These are phyloP conservation scores for Tuber magnatum DNA, from an alignment of 495 filamentous ascomycete genomes.

Conservation along the genomic window DNA sequence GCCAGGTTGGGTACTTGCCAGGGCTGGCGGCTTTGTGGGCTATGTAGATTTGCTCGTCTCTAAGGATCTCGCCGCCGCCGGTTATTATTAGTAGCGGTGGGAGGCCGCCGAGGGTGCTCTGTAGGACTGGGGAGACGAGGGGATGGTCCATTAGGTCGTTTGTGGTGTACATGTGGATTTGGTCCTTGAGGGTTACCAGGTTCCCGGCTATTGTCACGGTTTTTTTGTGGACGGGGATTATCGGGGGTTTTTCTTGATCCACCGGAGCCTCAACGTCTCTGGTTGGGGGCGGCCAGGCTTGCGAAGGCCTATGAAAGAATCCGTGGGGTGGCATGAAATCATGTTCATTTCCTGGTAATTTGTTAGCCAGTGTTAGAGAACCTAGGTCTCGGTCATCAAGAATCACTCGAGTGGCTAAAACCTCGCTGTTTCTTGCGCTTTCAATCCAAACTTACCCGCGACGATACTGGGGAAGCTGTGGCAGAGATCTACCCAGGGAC, in stretches of 20 bases:
- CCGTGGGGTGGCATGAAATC: conserved; percentile 86
- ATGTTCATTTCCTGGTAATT: conserved; percentile 29
- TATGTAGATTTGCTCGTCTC: conserved; percentile 90
- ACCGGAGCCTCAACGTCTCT: conserved; percentile 48
- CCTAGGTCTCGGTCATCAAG: conserved; percentile 5
- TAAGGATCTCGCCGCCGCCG: conserved; percentile 79
- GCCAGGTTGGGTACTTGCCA: conserved; percentile 59
- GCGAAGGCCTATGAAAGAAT: conserved; percentile 75
- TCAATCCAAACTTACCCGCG: conserved; percentile 52
- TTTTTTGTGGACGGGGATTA: conserved; percentile 41
- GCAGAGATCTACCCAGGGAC: conserved; percentile 88
- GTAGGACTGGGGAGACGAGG: conserved; percentile 77
- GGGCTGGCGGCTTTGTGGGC: conserved; percentile 91
- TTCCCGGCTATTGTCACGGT: conserved; percentile 65
- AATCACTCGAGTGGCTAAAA: conserved; percentile 18
- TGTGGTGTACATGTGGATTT: conserved; percentile 90
- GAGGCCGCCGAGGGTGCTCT: conserved; percentile 78
- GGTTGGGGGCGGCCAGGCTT: conserved; percentile 85
- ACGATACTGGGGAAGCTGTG: conserved; percentile 89
- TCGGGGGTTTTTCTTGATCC: conserved; percentile 6
- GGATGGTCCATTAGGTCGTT: conserved; percentile 83
- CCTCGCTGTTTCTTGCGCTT: background rate
- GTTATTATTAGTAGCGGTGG: conserved; percentile 78
- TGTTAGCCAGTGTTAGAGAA: background rate
- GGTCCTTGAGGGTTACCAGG: conserved; percentile 68